Evolutionary conservation across 768 basidiomycete species (phyloP).

Genomic region (Glaciozyma martinii): DNA sequence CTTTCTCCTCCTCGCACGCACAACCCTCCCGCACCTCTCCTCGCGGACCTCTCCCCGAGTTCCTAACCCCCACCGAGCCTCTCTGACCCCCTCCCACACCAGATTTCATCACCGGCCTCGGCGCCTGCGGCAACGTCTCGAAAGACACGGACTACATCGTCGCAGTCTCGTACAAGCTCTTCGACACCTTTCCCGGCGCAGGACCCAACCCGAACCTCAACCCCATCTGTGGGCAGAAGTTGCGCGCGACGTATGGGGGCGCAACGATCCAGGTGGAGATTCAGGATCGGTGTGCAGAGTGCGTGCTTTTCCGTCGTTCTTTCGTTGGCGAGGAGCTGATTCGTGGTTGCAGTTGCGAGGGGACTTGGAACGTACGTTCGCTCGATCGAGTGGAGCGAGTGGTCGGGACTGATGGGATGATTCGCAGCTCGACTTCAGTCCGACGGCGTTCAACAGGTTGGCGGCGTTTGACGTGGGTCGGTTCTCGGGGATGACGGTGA

Average conservation of each 20-base stretch:
- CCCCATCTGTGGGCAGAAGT: constrained; percentile 55
- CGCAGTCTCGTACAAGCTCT: constrained; percentile 13
- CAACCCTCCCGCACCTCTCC: neutral
- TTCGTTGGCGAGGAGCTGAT: too few relatives aligned
- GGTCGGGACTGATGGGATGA: too few relatives aligned
- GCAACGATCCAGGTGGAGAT: constrained; percentile 6
- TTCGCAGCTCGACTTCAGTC: neutral
- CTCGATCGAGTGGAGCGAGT: too few relatives aligned
- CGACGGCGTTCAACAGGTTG: neutral
- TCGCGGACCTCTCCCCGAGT: too few relatives aligned
- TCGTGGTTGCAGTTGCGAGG: too few relatives aligned
- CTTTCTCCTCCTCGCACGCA: neutral
- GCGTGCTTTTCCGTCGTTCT: neutral
- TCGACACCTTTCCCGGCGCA: constrained; percentile 35
- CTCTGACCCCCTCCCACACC: neutral
- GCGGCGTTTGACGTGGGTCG: neutral
- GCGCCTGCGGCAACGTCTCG: constrained; percentile 11
- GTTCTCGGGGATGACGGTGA: neutral
- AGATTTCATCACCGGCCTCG: constrained; percentile 13
- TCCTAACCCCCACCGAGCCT: too few relatives aligned
- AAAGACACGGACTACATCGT: constrained; percentile 8
- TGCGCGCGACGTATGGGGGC: constrained; percentile 41
- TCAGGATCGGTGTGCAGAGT: constrained; percentile 10
- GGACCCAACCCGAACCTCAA: constrained; percentile 60
- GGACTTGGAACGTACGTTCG: too few relatives aligned